Percentiles rank a stretch among this genome's conserved stretches.
Evolutionary conservation across 495 filamentous ascomycete genomes (phyloP).

Genomic region (Clavariopsis aquatica): DNA sequence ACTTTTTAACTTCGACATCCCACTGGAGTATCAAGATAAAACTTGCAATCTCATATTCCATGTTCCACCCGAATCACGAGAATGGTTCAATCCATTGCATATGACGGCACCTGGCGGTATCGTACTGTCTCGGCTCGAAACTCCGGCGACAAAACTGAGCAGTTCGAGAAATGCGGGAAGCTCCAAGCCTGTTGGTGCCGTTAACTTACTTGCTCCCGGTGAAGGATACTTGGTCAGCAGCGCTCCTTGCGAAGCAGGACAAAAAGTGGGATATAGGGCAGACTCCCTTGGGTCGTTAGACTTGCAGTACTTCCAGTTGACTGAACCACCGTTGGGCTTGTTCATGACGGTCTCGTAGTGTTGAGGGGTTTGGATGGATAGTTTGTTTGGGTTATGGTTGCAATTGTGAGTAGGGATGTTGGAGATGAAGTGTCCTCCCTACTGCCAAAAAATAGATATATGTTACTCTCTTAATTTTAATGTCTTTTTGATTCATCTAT

Average conservation of each 20-base stretch:
- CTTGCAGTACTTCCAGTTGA: conserved; percentile 29
- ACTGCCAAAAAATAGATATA: not conserved
- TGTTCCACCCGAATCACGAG: conserved; percentile 33
- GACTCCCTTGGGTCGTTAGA: conserved; percentile 21
- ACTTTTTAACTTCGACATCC: conserved; percentile 46
- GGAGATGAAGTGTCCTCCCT: not conserved
- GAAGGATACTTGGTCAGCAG: conserved; percentile 13
- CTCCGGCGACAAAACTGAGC: conserved; percentile 32
- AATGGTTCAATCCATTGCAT: conserved; percentile 32
- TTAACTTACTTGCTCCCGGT: not conserved
- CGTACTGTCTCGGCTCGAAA: conserved; percentile 32
- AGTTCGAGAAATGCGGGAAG: conserved; percentile 28
- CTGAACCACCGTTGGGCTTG: conserved; percentile 13
- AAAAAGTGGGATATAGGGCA: conserved; percentile 21
- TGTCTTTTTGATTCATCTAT: not conserved
- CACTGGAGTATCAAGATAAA: conserved; percentile 34
- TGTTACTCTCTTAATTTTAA: conserved; percentile 1
- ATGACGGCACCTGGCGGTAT: conserved; percentile 39
- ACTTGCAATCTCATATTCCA: conserved; percentile 44
- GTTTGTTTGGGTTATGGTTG: not conserved
- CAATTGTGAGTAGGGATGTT: conserved; percentile 1
- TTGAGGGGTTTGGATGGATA: not conserved
- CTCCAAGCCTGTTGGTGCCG: conserved; percentile 2
- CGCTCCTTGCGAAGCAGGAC: conserved; percentile 17
- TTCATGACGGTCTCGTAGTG: conserved; percentile 13